Evolutionary conservation across 176 grass and related monocot genomes (phyloP), one percentile per base, ranked within the genome.

Genomic region (Cymbopogon citratus): DNA sequence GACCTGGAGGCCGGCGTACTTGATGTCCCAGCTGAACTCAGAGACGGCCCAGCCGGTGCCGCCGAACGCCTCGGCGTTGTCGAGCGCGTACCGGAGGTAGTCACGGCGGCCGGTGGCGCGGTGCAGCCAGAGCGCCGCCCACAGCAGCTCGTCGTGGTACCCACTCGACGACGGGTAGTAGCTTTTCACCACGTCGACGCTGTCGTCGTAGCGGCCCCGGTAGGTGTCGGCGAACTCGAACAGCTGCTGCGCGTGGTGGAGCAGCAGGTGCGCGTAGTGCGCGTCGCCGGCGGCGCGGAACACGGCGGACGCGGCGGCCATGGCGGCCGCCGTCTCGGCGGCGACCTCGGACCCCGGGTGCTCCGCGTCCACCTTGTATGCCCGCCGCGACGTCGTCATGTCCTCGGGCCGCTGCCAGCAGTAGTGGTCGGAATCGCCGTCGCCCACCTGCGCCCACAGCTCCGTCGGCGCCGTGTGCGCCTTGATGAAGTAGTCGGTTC

Each of bases 21-120:
- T 98, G 90, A 98, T 98, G 71, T 98, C 95, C 95, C 95, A 98
- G 86, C 95, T 98, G 84, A 98, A 98, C 84, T 98, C 95, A 0
- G 92, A 85, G n/a, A 98, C 88, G 62, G 90, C 95, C 95, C 95
- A 98, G 0, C 80, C 56, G 38, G 92, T 94, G 49, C 95, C 95
- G 14, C 88, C 82, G 81, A 98, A 92, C 9, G 44, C 86, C 6
- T 91, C 82, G 49, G 88, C 95, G 69, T 98, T 94, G 38, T 63
- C 71, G 18, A 98, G 18, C 6, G 26, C 86, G 76, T 94, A 98
- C 10, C 91, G 60, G 38, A 92, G 81, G 60, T 92, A 98, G 0
- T 59, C 64, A 4, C 75, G 86, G 27, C 39, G 51, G 10, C 84
- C 88, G 21, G 95, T 98, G 73, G 84, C 92, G 66, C 88, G 77